Conservation (phyloP, 2,329 filamentous ascomycete species). For the Scedosporium apiospermum region DNA sequence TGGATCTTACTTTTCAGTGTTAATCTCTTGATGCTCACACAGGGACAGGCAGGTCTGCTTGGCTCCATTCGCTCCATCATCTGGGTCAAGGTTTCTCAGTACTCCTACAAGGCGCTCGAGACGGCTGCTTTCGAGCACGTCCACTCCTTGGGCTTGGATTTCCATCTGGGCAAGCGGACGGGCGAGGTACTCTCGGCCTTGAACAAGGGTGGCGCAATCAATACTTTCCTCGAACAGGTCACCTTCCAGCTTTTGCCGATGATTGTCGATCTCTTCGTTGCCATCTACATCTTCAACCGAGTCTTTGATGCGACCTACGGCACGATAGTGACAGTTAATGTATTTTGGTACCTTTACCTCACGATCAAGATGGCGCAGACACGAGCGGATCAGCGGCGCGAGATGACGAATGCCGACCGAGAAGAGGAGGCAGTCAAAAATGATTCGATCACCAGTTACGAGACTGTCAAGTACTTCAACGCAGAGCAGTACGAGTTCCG, state of each 20-base stretch:
- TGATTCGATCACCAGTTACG: slow-evolving; percentile 97
- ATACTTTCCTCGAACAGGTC: slow-evolving; percentile 90
- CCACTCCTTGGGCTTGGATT: slow-evolving; percentile 88
- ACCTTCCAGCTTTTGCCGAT: slow-evolving; percentile 95
- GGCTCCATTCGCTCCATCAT: slow-evolving; percentile 73
- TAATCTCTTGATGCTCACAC: slow-evolving; percentile 42
- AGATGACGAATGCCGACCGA: slow-evolving; percentile 90
- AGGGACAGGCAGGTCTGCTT: slow-evolving; percentile 80
- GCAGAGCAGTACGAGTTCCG: slow-evolving; percentile 71
- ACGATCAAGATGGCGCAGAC: slow-evolving; percentile 95
- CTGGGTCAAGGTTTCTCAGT: slow-evolving; percentile 96
- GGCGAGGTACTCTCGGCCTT: slow-evolving; percentile 92
- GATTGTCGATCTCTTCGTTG: slow-evolving; percentile 80
- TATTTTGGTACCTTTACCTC: slow-evolving; percentile 92
- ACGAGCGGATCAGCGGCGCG: slow-evolving; percentile 77
- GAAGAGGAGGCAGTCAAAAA: slow-evolving; percentile 98
- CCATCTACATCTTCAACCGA: slow-evolving; percentile 71
- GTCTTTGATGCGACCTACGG: slow-evolving; percentile 53
- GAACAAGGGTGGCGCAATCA: slow-evolving; percentile 93
- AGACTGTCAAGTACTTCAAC: slow-evolving; percentile 89
- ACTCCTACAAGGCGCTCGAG: slow-evolving; percentile 88
- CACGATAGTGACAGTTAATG: slow-evolving; percentile 79
- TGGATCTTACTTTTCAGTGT: slow-evolving; percentile 47
- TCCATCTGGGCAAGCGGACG: slow-evolving; percentile 92
- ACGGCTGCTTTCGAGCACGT: slow-evolving; percentile 97